phyloP scores from a whole-genome alignment of 345 rosid genomes.

The Mangifera indica region DNA sequence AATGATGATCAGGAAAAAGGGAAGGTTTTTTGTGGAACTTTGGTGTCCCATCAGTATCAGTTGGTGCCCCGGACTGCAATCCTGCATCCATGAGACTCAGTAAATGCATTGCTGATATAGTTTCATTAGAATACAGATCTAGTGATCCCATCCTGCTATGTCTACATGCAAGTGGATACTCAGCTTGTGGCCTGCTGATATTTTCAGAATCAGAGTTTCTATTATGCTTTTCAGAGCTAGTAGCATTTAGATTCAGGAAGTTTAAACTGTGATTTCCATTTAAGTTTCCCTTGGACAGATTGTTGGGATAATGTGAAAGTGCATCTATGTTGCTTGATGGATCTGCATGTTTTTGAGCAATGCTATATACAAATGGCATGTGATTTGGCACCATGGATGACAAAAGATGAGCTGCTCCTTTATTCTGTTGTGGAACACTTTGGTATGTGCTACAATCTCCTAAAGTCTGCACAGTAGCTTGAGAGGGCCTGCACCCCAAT shows the following conservation, averaged over 20 bases:
- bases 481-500: slow-evolving; percentile 38
- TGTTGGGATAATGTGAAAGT: slow-evolving; percentile 36
- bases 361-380: slow-evolving; percentile 36
- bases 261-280: slow-evolving; percentile 33
- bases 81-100: slow-evolving; percentile 92
- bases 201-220: slow-evolving; percentile 44
- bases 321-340: slow-evolving; percentile 34
- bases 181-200: slow-evolving; percentile 31
- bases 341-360: slow-evolving; percentile 33
- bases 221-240: slow-evolving; percentile 43
- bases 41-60: slow-evolving; percentile 41
- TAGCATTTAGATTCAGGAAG: slow-evolving; percentile 37
- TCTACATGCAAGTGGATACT: slow-evolving; percentile 49
- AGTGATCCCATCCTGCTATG: slow-evolving; percentile 46
- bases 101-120: slow-evolving; percentile 87
- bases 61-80: slow-evolving; percentile 43
- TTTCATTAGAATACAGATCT: slow-evolving; percentile 64
- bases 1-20: slow-evolving; percentile 40
- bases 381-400: slow-evolving; percentile 49
- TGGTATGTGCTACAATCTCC: slow-evolving; percentile 48
- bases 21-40: slow-evolving; percentile 48
- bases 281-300: slow-evolving; percentile 29
- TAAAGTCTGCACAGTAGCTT: slow-evolving; percentile 30
- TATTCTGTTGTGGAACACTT: slow-evolving; percentile 41
- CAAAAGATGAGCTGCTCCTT: slow-evolving; percentile 50